Base-by-base conservation (phyloP, 305 asterid genomes). In the Fraxinus floribunda region DNA sequence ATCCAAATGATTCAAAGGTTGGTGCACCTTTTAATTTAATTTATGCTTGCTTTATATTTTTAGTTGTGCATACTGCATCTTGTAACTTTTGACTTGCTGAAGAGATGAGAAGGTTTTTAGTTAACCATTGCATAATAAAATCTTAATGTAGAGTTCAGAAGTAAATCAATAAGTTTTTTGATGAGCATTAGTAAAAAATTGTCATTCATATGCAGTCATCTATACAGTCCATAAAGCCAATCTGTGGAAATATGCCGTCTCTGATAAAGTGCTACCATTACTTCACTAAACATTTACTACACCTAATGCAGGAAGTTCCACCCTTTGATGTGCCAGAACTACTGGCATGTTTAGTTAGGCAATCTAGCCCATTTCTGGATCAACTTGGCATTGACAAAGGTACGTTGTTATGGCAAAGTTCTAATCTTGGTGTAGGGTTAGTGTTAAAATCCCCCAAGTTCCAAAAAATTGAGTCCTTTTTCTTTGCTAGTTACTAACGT, bases 301-400 rank as follows among this genome's bases (percentile, higher is more conserved):
- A 46, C 73, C 66, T 82, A 18, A 80, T 80, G 66, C 90, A 97
- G 99, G 99, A 93, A 82, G 96, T 94, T 76, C 98, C 93, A 24
- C 98, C 99, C 77, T 88, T 93, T 78, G 99, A 93, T 90, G 93
- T 93, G 66, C 92, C 98, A 30, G 98, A 97, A 85, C 88, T 97
- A 81, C 84, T 97, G 87, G 99, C 99, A n/a, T 89, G 91, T 87
- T 89, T 97, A 46, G 97, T 97, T 85, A 93, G 97, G 90, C 98
- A 93, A 86, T 94, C 99, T 85, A 93, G 96, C 86, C 98, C 98
- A 70, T 87, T 94, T 79, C 90, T 97, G 84, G 99, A 94, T 88
- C 98, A 97, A 79, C 88, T 97, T 71, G 99, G 99, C 84, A 91
- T 94, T 80, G 88, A 86, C 84, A 91, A 83, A 93, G 97, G 99